Evolutionary conservation across 495 filamentous ascomycete genomes (phyloP), one percentile per base, ranked within the genome.

Genomic region (Gamarada debralockiae): DNA sequence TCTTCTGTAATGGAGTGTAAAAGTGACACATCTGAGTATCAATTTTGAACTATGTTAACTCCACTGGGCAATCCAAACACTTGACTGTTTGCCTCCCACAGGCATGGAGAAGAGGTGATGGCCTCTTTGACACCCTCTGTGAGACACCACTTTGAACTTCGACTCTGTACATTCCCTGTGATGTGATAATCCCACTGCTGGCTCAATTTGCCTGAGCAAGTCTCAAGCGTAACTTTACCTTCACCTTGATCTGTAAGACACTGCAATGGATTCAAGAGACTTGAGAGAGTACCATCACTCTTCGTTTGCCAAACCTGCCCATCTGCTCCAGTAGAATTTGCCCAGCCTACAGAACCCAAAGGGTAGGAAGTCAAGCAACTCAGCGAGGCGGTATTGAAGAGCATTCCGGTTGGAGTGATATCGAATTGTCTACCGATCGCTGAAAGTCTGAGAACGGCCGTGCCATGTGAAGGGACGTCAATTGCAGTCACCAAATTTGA

Each of bases 361-460:
- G 24, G 24, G 14, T 27, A 25, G 12, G 41, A 13, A 34, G 51
- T 55, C 29, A 59, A 41, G 17, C 37, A 40, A 12, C 17, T 41
- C 8, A 59, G 52, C 8, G 57, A 59, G 23, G 20, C 54, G 0
- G 57, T 59, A 21, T 59, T 59, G 46, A 59, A 59, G 18, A 59
- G 42, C 52, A 51, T 51, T 1, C 57, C 57, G 2, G 57, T 59
- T n/a, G 57, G 57, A 12, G 15, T 51, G 17, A 47, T 41, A 27
- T 17, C 33, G 2, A 17, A 33, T 15, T 20, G 7, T 1, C 29
- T n/a, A n/a, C 36, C 24, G 5, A 22, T 5, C 1, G 24, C 18
- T 22, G 47, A 42, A 23, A 59, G 25, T 21, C 57, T 9, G 3
- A 59, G 36, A 10, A 59, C 33, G 0, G 51, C 48, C 25, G 57